These are phyloP conservation scores for Rasamsonia emersonii DNA, from an alignment of 2,329 filamentous ascomycete genomes.

Conservation along the genomic window DNA sequence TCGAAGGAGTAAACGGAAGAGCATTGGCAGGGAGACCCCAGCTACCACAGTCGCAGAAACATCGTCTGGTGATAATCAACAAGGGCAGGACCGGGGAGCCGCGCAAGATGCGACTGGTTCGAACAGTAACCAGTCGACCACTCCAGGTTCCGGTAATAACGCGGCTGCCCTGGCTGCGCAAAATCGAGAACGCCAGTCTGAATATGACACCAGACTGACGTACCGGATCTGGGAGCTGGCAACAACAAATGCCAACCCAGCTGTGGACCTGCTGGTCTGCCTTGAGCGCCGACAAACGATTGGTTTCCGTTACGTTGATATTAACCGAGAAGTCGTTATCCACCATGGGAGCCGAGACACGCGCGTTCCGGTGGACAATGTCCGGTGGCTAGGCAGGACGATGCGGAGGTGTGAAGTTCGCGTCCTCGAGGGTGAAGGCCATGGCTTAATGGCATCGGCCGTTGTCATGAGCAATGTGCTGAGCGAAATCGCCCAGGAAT, in stretches of 20 bases:
- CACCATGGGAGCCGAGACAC: conserved; percentile 89
- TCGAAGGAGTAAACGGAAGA: conserved; percentile 53
- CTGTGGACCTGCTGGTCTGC: conserved; percentile 85
- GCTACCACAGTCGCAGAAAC: conserved; percentile 41
- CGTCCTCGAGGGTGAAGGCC: conserved; percentile 82
- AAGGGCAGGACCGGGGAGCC: background rate
- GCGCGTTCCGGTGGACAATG: conserved; percentile 88
- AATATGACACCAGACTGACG: conserved; percentile 77
- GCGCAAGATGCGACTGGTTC: background rate
- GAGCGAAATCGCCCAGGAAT: conserved; percentile 88
- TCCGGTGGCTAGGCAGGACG: conserved; percentile 85
- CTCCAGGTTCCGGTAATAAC: conserved; percentile 2
- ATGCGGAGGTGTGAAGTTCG: conserved; percentile 92
- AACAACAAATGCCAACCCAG: conserved; percentile 84
- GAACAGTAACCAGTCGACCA: background rate
- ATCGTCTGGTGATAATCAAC: conserved; percentile 2
- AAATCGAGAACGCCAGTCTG: conserved; percentile 29
- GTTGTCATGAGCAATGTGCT: conserved; percentile 89
- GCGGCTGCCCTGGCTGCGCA: conserved; percentile 14
- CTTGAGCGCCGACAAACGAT: conserved; percentile 84
- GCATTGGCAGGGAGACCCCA: conserved; percentile 28
- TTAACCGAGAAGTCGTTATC: conserved; percentile 82
- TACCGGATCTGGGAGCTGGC: conserved; percentile 92
- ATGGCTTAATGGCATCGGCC: conserved; percentile 92
- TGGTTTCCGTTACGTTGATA: conserved; percentile 94